Conservation (phyloP, 78 protist species). For the Planoprotostelium fungivorum region DNA sequence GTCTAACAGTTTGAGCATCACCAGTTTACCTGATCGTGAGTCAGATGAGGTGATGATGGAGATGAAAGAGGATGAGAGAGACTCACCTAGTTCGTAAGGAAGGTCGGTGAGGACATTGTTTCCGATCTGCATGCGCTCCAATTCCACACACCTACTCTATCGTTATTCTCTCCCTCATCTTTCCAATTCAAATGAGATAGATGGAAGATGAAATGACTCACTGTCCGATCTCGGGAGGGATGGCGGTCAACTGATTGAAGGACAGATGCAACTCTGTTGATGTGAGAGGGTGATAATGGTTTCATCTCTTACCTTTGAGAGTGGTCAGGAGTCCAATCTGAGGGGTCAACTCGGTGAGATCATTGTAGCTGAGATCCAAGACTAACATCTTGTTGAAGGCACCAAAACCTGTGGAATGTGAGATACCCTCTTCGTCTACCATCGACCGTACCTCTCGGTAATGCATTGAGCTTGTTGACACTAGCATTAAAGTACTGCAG, state of each 20-base stretch:
- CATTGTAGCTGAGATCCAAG: conserved; percentile 49
- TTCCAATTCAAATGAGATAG: neutral
- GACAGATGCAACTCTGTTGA: conserved; percentile 24
- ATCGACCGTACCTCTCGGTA: conserved; percentile 61
- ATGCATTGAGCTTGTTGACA: conserved; percentile 32
- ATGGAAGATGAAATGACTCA: neutral
- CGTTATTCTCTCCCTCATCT: too few relatives aligned
- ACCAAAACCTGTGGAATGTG: conserved; percentile 21
- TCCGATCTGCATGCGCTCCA: neutral
- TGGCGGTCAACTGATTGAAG: conserved; percentile 36
- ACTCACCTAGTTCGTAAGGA: neutral
- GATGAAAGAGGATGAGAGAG: neutral
- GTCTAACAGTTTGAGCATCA: neutral
- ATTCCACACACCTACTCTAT: neutral
- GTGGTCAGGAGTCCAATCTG: conserved; percentile 53
- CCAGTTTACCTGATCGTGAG: neutral
- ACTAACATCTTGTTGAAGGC: conserved; percentile 44
- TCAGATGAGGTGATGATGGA: neutral
- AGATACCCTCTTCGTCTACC: neutral
- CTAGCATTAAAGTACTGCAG: conserved; percentile 37
- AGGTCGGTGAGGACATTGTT: neutral
- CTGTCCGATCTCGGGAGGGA: conserved; percentile 26
- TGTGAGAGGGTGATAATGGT: neutral
- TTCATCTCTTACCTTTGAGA: conserved; percentile 2
- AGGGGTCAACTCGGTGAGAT: conserved; percentile 40